Evolutionary conservation across 129 eudicot genomes (phyloP).

Genomic region (Tanacetum coccineum): DNA sequence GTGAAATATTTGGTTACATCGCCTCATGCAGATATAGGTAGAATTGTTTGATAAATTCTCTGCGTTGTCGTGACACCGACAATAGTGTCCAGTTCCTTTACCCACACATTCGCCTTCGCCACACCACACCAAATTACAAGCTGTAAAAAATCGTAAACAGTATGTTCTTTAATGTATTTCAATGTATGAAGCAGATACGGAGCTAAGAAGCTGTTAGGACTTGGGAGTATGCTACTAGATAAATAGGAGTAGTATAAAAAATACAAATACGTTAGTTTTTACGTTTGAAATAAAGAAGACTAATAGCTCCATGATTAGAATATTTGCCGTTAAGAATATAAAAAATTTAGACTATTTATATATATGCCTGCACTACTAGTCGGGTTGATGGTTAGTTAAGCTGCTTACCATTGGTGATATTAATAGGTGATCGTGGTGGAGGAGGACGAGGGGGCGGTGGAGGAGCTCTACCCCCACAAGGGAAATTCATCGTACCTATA

Average conservation of each 20-base stretch:
- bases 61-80: constrained; percentile 24
- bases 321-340: neutral
- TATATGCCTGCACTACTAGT: neutral
- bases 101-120: constrained; percentile 29
- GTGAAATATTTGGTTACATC: constrained; percentile 9
- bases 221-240: no score
- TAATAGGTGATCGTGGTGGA: neutral
- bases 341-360: neutral
- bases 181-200: no score
- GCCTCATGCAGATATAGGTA: constrained; percentile 13
- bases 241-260: no score
- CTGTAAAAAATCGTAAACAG: constrained; percentile 6
- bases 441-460: constrained; percentile 22
- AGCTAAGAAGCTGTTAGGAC: no score
- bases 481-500: constrained; percentile 16
- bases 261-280: no score
- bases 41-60: constrained; percentile 16
- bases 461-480: constrained; percentile 23
- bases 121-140: constrained; percentile 33
- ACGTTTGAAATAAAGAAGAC: no score
- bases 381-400: neutral
- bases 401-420: constrained; percentile 22
- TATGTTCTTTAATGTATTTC: no score
- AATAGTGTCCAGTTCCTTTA: constrained; percentile 10
- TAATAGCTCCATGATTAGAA: no score